Base-by-base conservation (phyloP, 768 basidiomycete genomes). In the Harrya chromipes region DNA sequence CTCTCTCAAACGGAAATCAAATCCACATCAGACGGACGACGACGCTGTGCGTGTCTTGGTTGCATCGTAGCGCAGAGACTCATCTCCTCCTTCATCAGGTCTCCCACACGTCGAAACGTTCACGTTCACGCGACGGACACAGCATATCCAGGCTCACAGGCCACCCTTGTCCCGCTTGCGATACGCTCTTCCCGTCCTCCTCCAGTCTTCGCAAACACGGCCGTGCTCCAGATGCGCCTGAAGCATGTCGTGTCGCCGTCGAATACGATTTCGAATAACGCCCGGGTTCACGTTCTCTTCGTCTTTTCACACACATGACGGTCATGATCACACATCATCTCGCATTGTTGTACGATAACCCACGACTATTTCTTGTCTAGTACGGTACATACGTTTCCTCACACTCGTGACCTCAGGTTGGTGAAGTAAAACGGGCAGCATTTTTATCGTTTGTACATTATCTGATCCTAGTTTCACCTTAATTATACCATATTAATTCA, bases 151-250 rank as follows among this genome's bases (percentile, higher is more conserved):
- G 60, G 37, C 70, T 82, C 40, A 70, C 73, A 33, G 74, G 75
- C 43, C 80, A 83, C 61, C 76, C 84, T 2, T 90, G 87, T 73
- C 79, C 87, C 23, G 87, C 87, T 9, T 90, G 87, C 62, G 86
- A 90, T 60, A 72, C 80, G 20, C 77, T 72, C 53, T 89, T 90
- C 62, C 65, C 76, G 41, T 78, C 82, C 10, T 74, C 65, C n/a
- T 75, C 82, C 46, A 70, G 75, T 57, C 76, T 90, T 12, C 76
- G 76, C 45, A 78, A 77, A 54, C 87, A 90, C 60, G 86, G 82
- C 19, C 70, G 60, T 35, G 70, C 74, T n/a, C 60, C 75, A 10
- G 65, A 71, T 24, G 70, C 74, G n/a, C 79, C 78, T 60, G 84
- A 87, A 60, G 87, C 87, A 7, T 90, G 87, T 60, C 78, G 76